phyloP scores from a whole-genome alignment of 2,329 filamentous ascomycete species.

The Periconia macrospinosa region DNA sequence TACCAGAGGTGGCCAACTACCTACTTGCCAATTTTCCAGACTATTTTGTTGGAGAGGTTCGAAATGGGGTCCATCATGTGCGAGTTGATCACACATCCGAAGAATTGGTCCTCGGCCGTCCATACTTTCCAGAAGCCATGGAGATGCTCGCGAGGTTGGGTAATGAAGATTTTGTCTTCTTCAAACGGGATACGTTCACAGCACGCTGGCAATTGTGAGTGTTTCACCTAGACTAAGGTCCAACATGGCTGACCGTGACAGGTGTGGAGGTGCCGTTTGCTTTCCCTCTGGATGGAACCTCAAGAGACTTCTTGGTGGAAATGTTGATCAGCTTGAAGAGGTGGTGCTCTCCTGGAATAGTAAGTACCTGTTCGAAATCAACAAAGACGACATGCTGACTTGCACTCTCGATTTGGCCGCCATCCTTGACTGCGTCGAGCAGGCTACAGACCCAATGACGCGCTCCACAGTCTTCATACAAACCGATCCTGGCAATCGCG shows the following conservation, averaged over 20 bases:
- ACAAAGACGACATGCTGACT: constrained; percentile 31
- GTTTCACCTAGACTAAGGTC: neutral
- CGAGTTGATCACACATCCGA: constrained; percentile 48
- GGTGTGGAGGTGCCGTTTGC: constrained; percentile 54
- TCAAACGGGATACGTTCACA: constrained; percentile 49
- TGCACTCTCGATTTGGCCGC: constrained; percentile 16
- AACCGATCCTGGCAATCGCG: constrained; percentile 42
- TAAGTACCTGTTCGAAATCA: constrained; percentile 46
- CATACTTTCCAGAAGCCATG: constrained; percentile 47
- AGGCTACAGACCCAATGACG: constrained; percentile 52
- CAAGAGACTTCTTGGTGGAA: constrained; percentile 52
- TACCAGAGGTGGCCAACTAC: constrained; percentile 51
- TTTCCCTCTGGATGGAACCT: constrained; percentile 58
- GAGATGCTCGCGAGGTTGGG: constrained; percentile 54
- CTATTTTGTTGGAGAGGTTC: constrained; percentile 15
- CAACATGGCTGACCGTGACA: constrained; percentile 18
- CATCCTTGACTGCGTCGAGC: constrained; percentile 48
- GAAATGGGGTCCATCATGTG: constrained; percentile 20
- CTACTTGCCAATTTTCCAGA: constrained; percentile 48
- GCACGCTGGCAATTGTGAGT: constrained; percentile 52
- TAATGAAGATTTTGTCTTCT: constrained; percentile 56
- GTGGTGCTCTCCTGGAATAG: constrained; percentile 55
- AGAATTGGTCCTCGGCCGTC: constrained; percentile 43
- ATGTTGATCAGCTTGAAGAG: constrained; percentile 51
- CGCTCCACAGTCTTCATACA: constrained; percentile 56